Conservation (phyloP, 2,329 filamentous ascomycete species). For the Cladophialophora yegresii region DNA sequence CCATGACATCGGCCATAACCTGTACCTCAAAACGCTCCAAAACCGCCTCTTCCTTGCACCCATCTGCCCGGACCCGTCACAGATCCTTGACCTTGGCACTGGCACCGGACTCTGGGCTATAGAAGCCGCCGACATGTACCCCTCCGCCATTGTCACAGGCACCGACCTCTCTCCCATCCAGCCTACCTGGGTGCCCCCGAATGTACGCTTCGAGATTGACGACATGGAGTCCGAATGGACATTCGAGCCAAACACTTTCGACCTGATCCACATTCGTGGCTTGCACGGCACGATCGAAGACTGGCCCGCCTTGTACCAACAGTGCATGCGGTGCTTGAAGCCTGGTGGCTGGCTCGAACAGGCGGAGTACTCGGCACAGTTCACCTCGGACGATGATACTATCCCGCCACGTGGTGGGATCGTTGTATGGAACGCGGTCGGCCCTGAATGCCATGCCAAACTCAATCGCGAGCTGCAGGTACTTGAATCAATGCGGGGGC, state of each 20-base stretch:
- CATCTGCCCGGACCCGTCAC: slow-evolving; percentile 37
- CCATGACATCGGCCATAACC: slow-evolving; percentile 27
- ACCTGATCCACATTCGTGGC: slow-evolving; percentile 62
- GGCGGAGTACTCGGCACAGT: slow-evolving; percentile 26
- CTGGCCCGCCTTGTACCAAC: slow-evolving; percentile 47
- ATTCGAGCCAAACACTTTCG: slow-evolving; percentile 56
- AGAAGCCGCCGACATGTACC: slow-evolving; percentile 42
- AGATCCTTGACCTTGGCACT: slow-evolving; percentile 39
- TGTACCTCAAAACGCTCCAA: slow-evolving; percentile 41
- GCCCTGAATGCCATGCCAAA: slow-evolving; percentile 39
- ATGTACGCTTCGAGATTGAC: slow-evolving; percentile 59
- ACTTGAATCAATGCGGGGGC: slow-evolving; percentile 32
- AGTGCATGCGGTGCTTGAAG: slow-evolving; percentile 36
- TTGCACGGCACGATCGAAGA: slow-evolving; percentile 60
- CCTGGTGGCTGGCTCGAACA: slow-evolving; percentile 51
- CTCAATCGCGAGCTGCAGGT: slow-evolving; percentile 40
- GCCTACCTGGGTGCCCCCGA: slow-evolving; percentile 53
- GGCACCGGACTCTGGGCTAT: slow-evolving; percentile 30
- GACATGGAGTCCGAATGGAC: slow-evolving; percentile 61
- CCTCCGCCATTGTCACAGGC: slow-evolving; percentile 32
- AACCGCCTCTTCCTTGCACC: slow-evolving; percentile 46
- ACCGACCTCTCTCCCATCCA: slow-evolving; percentile 39
- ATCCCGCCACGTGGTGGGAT: slow-evolving; percentile 42
- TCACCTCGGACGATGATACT: slow-evolving; percentile 42
- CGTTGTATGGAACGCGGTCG: slow-evolving; percentile 37